These are phyloP conservation scores for Colletotrichum navitas DNA, from an alignment of 2,329 filamentous ascomycete genomes.

Conservation along the genomic window DNA sequence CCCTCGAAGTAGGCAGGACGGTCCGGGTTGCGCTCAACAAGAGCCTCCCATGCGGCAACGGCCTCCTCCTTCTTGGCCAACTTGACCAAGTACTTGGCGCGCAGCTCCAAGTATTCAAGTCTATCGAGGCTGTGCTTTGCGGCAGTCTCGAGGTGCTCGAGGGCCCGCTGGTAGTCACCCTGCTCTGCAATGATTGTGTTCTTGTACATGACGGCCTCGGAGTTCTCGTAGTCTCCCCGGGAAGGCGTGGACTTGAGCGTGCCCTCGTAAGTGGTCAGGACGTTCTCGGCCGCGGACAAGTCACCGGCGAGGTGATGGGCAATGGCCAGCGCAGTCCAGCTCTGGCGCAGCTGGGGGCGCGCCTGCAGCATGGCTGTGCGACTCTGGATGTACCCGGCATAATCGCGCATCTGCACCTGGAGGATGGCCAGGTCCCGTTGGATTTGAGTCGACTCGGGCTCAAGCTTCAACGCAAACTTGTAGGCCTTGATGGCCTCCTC, in stretches of 20 bases:
- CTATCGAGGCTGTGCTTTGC: constrained; percentile 86
- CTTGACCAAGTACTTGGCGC: constrained; percentile 85
- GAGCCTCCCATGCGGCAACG: constrained; percentile 80
- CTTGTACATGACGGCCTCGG: constrained; percentile 94
- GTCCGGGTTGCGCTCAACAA: constrained; percentile 90
- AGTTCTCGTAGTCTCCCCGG: constrained; percentile 88
- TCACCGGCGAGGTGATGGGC: constrained; percentile 93
- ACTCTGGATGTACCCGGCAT: constrained; percentile 91
- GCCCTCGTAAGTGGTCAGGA: constrained; percentile 91
- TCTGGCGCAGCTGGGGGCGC: constrained; percentile 84
- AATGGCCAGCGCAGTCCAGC: constrained; percentile 97
- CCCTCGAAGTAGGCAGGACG: constrained; percentile 87
- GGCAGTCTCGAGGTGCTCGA: constrained; percentile 86
- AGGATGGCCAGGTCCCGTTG: constrained; percentile 92
- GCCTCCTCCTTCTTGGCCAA: constrained; percentile 85
- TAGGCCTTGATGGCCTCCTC: constrained; percentile 99
- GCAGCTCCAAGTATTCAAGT: constrained; percentile 85
- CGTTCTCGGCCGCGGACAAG: constrained; percentile 86
- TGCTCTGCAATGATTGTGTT: constrained; percentile 93
- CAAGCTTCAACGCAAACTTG: constrained; percentile 91
- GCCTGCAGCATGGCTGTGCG: constrained; percentile 88
- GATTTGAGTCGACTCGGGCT: constrained; percentile 95
- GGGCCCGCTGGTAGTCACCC: constrained; percentile 83
- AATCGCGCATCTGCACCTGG: constrained; percentile 97
- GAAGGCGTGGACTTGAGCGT: constrained; percentile 86